Conservation (phyloP, 352 stramenopile species). For the Pythium biforme region DNA sequence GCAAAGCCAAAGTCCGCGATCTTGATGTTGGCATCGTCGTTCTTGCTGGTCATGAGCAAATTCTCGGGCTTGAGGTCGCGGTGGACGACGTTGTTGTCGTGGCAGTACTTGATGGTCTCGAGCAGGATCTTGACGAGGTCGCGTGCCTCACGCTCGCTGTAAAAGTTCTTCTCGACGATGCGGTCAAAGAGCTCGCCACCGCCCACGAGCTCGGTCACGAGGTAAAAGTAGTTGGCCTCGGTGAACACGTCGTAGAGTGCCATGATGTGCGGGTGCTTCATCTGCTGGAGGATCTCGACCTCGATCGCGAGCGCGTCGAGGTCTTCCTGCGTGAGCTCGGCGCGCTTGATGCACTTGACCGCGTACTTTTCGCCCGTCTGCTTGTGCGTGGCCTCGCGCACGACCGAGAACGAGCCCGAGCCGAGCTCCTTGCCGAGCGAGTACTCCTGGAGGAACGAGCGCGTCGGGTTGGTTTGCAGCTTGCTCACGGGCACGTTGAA, state of each 20-base stretch:
- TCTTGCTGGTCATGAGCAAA: slow-evolving; percentile 67
- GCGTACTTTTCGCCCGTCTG: slow-evolving; percentile 41
- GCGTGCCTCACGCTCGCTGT: slow-evolving; percentile 74
- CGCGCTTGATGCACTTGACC: slow-evolving; percentile 88
- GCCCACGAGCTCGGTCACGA: slow-evolving; percentile 96
- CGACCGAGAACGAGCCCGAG: slow-evolving; percentile 54
- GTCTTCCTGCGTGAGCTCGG: slow-evolving; percentile 52
- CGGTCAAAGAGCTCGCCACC: slow-evolving; percentile 86
- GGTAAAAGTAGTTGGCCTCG: slow-evolving; percentile 93
- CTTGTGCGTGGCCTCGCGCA: slow-evolving; percentile 48
- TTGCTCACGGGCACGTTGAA: slow-evolving; percentile 58
- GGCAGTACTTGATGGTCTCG: slow-evolving; percentile 82
- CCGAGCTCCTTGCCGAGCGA: slow-evolving; percentile 49
- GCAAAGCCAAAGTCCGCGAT: slow-evolving; percentile 84
- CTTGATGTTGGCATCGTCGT: slow-evolving; percentile 82
- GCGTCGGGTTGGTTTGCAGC: slow-evolving; percentile 36
- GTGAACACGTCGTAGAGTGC: slow-evolving; percentile 91
- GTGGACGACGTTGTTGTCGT: slow-evolving; percentile 84
- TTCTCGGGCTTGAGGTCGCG: slow-evolving; percentile 88
- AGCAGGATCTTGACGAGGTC: slow-evolving; percentile 80
- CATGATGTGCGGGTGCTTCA: slow-evolving; percentile 90
- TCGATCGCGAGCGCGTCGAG: slow-evolving; percentile 72
- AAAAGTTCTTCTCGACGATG: slow-evolving; percentile 89
- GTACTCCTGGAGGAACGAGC: slow-evolving; percentile 64
- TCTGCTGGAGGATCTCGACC: slow-evolving; percentile 75